These are phyloP conservation scores for Escovopsis sp. DNA, from an alignment of 2,329 filamentous ascomycete genomes.

Conservation along the genomic window DNA sequence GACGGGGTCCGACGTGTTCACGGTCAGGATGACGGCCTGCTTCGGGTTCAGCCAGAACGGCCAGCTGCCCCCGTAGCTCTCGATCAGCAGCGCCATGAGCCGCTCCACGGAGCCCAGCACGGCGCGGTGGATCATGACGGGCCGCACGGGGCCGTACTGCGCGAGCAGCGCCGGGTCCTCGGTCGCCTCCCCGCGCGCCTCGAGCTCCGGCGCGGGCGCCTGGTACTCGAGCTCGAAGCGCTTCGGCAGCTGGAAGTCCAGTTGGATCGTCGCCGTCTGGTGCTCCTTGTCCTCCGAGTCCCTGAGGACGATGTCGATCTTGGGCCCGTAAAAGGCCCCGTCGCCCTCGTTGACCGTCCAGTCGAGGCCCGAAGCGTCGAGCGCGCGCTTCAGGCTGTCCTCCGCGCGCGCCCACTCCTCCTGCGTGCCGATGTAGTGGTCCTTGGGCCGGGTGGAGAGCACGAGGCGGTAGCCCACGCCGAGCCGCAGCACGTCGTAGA, in stretches of 20 bases:
- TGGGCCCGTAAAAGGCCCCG: slow-evolving; percentile 82
- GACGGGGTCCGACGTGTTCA: slow-evolving; percentile 46
- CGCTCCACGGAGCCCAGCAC: slow-evolving; percentile 75
- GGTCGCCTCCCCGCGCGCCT: slow-evolving; percentile 37
- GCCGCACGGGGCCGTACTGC: slow-evolving; percentile 44
- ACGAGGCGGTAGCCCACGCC: slow-evolving; percentile 56
- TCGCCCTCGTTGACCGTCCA: slow-evolving; percentile 71
- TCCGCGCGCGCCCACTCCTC: slow-evolving; percentile 45
- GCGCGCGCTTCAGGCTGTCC: slow-evolving; percentile 22
- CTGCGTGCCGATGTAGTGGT: slow-evolving; percentile 61
- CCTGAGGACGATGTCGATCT: slow-evolving; percentile 73
- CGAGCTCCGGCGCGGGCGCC: slow-evolving; percentile 49
- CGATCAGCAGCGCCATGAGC: slow-evolving; percentile 72
- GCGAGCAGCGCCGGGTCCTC: slow-evolving; percentile 32
- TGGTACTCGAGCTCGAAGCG: slow-evolving; percentile 66
- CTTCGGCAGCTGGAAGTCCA: slow-evolving; percentile 80
- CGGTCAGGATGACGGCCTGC: slow-evolving; percentile 59
- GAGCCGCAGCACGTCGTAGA: slow-evolving; percentile 56
- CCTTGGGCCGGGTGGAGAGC: slow-evolving; percentile 62
- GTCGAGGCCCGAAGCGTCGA: slow-evolving; percentile 52
- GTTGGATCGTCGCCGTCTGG: slow-evolving; percentile 76
- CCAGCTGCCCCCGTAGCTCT: slow-evolving; percentile 67
- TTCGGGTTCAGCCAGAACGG: slow-evolving; percentile 81
- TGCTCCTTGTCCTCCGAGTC: slow-evolving; percentile 76
- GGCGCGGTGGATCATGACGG: slow-evolving; percentile 74